Evolutionary conservation across 2,329 filamentous ascomycete species (phyloP).

Genomic region (Ramularia endophylla): DNA sequence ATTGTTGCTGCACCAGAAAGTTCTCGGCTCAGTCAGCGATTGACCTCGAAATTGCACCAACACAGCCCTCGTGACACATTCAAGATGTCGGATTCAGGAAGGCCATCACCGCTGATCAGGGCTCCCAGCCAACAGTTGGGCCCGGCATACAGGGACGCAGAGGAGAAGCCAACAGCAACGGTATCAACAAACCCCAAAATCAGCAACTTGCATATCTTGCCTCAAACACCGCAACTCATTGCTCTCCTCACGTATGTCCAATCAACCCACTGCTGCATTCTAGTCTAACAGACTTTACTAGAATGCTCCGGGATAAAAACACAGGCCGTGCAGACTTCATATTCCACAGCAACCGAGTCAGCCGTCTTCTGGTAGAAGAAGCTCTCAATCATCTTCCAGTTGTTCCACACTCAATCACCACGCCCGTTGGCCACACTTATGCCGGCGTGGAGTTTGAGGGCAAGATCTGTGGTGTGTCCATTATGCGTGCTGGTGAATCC

Average conservation of each 20-base stretch:
- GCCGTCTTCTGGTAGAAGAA: slow-evolving; percentile 92
- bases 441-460: slow-evolving; percentile 91
- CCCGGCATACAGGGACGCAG: slow-evolving; percentile 68
- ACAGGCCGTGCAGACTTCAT: slow-evolving; percentile 95
- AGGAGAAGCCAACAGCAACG: slow-evolving; percentile 64
- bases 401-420: slow-evolving; percentile 80
- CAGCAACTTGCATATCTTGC: slow-evolving; percentile 82
- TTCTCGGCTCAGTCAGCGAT: no score
- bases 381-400: slow-evolving; percentile 94
- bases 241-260: slow-evolving; percentile 88
- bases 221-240: slow-evolving; percentile 94
- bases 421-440: slow-evolving; percentile 83
- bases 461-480: slow-evolving; percentile 97
- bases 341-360: slow-evolving; percentile 98
- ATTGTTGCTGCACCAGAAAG: no score
- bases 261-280: neutral
- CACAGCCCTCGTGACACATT: neutral
- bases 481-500: slow-evolving; percentile 95
- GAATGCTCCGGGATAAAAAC: slow-evolving; percentile 89
- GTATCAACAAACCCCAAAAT: slow-evolving; percentile 77
- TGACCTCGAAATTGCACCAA: no score
- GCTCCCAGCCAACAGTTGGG: slow-evolving; percentile 61
- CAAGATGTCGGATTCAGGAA: slow-evolving; percentile 10
- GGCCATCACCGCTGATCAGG: slow-evolving; percentile 14
- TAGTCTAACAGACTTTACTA: slow-evolving; percentile 34